Conservation (phyloP, 2,329 filamentous ascomycete species). For the Pseudogymnoascus destructans region DNA sequence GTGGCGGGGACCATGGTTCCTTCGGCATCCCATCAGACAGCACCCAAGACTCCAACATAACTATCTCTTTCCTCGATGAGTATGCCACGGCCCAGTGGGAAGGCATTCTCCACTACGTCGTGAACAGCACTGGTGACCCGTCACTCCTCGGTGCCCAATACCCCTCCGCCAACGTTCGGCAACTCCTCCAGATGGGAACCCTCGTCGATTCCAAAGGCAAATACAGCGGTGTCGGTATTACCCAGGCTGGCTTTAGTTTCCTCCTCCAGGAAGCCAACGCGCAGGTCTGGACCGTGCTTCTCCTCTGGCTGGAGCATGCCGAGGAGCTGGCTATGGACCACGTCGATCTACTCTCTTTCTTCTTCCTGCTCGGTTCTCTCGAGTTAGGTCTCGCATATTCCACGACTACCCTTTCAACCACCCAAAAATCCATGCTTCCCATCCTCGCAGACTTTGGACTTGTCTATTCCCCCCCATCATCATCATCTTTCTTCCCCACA, state of each 20-base stretch:
- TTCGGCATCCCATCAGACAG: constrained; percentile 76
- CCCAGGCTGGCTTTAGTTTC: constrained; percentile 87
- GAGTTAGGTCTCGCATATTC: constrained; percentile 88
- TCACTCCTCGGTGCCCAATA: constrained; percentile 34
- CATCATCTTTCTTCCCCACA: constrained; percentile 71
- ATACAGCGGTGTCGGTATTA: constrained; percentile 54
- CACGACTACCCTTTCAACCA: constrained; percentile 66
- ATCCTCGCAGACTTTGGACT: constrained; percentile 87
- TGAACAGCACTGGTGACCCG: constrained; percentile 55
- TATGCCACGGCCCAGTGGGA: constrained; percentile 90
- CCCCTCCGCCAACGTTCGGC: constrained; percentile 68
- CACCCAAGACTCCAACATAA: constrained; percentile 48
- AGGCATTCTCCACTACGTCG: constrained; percentile 88
- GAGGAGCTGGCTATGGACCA: constrained; percentile 61
- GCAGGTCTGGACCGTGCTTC: constrained; percentile 89
- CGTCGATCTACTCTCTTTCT: constrained; percentile 88
- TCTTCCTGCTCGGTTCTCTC: constrained; percentile 88
- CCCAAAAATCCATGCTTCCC: constrained; percentile 78
- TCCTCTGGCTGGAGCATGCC: constrained; percentile 82
- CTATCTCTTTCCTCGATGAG: constrained; percentile 62
- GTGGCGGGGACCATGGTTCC: constrained; percentile 70
- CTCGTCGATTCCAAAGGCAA: constrained; percentile 52
- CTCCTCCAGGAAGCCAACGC: constrained; percentile 89
- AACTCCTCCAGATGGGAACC: constrained; percentile 65
- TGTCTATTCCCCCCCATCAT: constrained; percentile 56